Base-by-base conservation (phyloP, 2,329 filamentous ascomycete species). In the Calycina herbarum region DNA sequence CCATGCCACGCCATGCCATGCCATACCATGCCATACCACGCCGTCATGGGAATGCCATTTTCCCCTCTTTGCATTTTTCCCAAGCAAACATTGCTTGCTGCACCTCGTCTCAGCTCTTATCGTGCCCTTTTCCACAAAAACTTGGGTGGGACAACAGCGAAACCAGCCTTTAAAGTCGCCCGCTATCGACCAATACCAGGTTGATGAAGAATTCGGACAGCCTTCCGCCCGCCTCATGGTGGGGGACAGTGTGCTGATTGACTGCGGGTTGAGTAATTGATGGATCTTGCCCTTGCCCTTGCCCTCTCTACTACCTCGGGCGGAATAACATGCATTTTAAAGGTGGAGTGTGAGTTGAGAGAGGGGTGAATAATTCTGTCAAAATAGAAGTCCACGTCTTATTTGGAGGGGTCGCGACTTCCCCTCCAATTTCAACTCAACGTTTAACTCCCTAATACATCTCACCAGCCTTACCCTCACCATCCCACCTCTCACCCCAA, bases 131-230 rank as follows among this genome's bases (percentile, higher is more conserved):
- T 31, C 11, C 40, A 29, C 4, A 38, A 29, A 11, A 4, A 42
- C 42, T 33, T 40, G 31, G 60, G 59, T 45, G 60, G 60, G 38
- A 51, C 64, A 62, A 38, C 29, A 33, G 17, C 24, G 5, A 54
- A 54, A n/a, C n/a, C 11, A 59, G 31, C 60, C 56, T 66, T 51
- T 6, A 10, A 57, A 27, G 33, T 64, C 63, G 33, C 63, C 63
- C 58, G 63, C 35, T 64, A 64, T 64, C 63, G 38, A 56, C 45
- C 48, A 27, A 48, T 42, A 35, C 15, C 45, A 27, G 24, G 33
- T 24, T 61, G 13, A 45, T 33, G 24, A 51, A 27, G n/a, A 20
- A 7, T 59, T 51, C 24, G 27, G 62, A 13, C n/a, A 45, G 42
- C 17, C 24, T 51, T 63, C 40, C n/a, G 42, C 35, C 42, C 57